Percentiles rank a stretch among this genome's conserved stretches.
Conservation (phyloP, 176 grass and related monocot genomes). For the Oryza glumipatula region DNA sequence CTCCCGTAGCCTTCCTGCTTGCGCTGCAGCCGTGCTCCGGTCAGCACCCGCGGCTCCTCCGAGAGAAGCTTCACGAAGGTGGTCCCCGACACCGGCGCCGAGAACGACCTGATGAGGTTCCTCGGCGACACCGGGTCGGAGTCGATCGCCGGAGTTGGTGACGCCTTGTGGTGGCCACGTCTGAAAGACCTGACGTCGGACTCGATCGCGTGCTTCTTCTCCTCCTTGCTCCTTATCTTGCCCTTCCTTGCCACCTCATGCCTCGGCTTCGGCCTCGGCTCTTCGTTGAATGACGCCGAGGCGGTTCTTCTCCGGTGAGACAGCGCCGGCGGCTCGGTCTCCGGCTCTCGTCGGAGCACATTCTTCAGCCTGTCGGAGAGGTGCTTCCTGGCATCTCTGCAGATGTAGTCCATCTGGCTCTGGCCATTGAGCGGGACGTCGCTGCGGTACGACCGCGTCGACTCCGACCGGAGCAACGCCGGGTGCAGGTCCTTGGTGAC, state of each 20-base stretch:
- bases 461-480: constrained; percentile 60
- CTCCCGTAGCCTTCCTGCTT: constrained; percentile 61
- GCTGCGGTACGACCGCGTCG: constrained; percentile 62
- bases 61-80: constrained; percentile 80
- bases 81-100: constrained; percentile 82
- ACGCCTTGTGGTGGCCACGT: constrained; percentile 36
- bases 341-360: constrained; percentile 61
- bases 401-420: constrained; percentile 55
- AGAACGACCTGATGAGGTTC: constrained; percentile 85
- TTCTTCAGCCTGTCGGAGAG: constrained; percentile 77
- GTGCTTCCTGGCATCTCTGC: constrained; percentile 61
- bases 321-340: constrained; percentile 35
- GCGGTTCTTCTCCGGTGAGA: constrained; percentile 41
- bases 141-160: constrained; percentile 7
- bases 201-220: constrained; percentile 52
- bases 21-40: constrained; percentile 43
- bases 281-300: constrained; percentile 46
- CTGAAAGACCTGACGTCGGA: constrained; percentile 54
- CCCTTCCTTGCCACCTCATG: constrained; percentile 46
- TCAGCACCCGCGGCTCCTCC: constrained; percentile 63
- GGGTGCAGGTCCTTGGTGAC: constrained; percentile 63
- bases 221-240: constrained; percentile 60
- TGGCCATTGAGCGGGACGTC: constrained; percentile 46
- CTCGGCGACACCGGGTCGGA: constrained; percentile 53
- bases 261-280: constrained; percentile 48